phyloP scores from a whole-genome alignment of 2,329 filamentous ascomycete genomes.

The Grosmannia clavigera region DNA sequence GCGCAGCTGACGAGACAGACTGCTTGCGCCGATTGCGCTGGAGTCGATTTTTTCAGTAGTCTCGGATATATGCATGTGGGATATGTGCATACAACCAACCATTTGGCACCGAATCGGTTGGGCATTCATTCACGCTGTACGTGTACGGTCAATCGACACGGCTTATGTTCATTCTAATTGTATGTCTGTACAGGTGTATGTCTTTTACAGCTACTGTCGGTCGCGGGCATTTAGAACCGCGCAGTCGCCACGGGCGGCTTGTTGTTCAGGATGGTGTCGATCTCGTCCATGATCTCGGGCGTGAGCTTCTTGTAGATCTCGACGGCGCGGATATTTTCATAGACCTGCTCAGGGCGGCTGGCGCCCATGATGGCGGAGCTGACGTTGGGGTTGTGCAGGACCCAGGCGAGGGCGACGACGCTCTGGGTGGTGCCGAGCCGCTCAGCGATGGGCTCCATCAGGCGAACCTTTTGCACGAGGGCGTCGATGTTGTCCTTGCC shows the following conservation, averaged over 20 bases:
- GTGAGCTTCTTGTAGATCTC: constrained; percentile 42
- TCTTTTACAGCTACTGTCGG: too few species aligned
- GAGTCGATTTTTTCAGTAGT: background rate
- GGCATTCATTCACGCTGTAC: too few species aligned
- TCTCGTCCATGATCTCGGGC: constrained; percentile 43
- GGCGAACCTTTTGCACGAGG: constrained; percentile 42
- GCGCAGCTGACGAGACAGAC: too few species aligned
- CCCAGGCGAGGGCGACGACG: constrained; percentile 47
- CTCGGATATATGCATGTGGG: background rate
- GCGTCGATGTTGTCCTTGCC: constrained; percentile 39
- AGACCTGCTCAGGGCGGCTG: constrained; percentile 44
- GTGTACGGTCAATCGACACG: too few species aligned
- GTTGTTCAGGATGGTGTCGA: constrained; percentile 45
- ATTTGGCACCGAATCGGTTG: too few species aligned
- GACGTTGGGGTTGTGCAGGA: constrained; percentile 47
- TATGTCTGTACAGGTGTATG: too few species aligned
- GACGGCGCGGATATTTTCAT: constrained; percentile 44
- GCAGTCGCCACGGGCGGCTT: constrained; percentile 33
- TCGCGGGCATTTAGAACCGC: constrained; percentile 16
- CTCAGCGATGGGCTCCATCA: constrained; percentile 49
- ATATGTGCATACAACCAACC: background rate
- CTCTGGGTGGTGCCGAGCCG: constrained; percentile 45
- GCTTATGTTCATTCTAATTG: background rate
- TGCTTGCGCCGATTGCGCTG: background rate
- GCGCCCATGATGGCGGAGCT: constrained; percentile 51